These are phyloP conservation scores for Fusarium virguliforme DNA, from an alignment of 2,329 filamentous ascomycete genomes.

Conservation along the genomic window DNA sequence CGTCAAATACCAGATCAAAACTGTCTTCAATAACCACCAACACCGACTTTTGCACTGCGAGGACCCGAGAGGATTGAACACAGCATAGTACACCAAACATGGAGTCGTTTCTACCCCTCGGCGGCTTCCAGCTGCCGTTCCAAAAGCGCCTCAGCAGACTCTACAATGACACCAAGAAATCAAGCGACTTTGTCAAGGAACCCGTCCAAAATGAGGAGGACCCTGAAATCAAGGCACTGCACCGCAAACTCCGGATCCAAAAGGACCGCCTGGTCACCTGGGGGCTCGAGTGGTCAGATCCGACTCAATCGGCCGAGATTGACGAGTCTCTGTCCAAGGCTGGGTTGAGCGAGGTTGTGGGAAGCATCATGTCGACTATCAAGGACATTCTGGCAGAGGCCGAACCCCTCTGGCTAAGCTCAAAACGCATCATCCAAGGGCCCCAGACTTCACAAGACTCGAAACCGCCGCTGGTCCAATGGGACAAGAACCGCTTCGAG, in stretches of 20 bases:
- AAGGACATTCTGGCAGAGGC: conserved; percentile 85
- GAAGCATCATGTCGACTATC: conserved; percentile 84
- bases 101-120: conserved; percentile 67
- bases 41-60: background rate
- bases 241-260: conserved; percentile 84
- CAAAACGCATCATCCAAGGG: conserved; percentile 63
- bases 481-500: conserved; percentile 81
- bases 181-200: conserved; percentile 80
- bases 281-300: conserved; percentile 87
- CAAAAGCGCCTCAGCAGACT: conserved; percentile 78
- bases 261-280: conserved; percentile 85
- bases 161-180: conserved; percentile 87
- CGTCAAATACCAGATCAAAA: conserved; percentile 33
- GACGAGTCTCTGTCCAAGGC: conserved; percentile 80
- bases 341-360: conserved; percentile 82
- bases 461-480: conserved; percentile 72
- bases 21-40: conserved; percentile 16
- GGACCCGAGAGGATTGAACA: background rate
- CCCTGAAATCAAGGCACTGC: conserved; percentile 79
- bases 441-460: conserved; percentile 64
- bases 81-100: conserved; percentile 52
- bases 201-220: conserved; percentile 74
- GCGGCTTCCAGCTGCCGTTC: conserved; percentile 71
- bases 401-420: conserved; percentile 79
- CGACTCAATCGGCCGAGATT: conserved; percentile 78